Percentiles rank a stretch among this genome's conserved stretches.
These are phyloP conservation scores for Talinum fruticosum DNA, from an alignment of 148 eudicot genomes.

Conservation along the genomic window DNA sequence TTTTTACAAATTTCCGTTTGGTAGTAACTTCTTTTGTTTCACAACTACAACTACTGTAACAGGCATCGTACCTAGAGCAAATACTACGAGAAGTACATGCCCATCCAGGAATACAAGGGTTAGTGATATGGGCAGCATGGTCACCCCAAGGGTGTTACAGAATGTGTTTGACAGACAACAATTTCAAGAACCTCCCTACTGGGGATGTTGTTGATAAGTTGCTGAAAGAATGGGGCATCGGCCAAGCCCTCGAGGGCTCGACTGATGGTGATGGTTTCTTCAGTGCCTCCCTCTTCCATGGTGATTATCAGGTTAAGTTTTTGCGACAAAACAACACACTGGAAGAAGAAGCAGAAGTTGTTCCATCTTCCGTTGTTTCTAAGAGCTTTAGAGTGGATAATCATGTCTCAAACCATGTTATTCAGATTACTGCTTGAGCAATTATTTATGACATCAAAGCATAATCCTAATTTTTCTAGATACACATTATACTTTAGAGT, in stretches of 20 bases:
- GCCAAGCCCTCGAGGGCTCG: neutral
- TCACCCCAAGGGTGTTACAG: conserved; percentile 41
- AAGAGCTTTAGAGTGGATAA: conserved; percentile 18
- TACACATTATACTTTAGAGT: too few relatives aligned
- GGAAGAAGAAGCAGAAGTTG: neutral
- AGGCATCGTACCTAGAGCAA: conserved; percentile 42
- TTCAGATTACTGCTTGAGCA: conserved; percentile 14
- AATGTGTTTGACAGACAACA: conserved; percentile 59
- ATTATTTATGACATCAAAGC: neutral
- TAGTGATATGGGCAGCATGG: conserved; percentile 62
- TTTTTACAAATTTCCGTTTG: too few relatives aligned
- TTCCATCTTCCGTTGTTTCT: neutral
- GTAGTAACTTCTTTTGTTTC: too few relatives aligned
- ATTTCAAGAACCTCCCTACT: conserved; percentile 47
- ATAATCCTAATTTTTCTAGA: too few relatives aligned
- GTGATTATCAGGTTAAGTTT: conserved; percentile 41
- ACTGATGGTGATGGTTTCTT: conserved; percentile 43
- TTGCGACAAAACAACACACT: neutral
- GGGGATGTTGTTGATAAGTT: conserved; percentile 53
- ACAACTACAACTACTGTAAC: neutral
- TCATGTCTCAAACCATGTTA: conserved; percentile 4
- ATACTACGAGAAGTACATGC: conserved; percentile 46
- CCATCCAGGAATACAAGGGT: conserved; percentile 46
- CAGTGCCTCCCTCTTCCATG: conserved; percentile 40
- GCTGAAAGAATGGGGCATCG: conserved; percentile 31